Percentiles rank a stretch among this genome's conserved stretches.
These are phyloP conservation scores for Paracamarosporium sp. DNA, from an alignment of 2,329 filamentous ascomycete genomes.

Conservation along the genomic window DNA sequence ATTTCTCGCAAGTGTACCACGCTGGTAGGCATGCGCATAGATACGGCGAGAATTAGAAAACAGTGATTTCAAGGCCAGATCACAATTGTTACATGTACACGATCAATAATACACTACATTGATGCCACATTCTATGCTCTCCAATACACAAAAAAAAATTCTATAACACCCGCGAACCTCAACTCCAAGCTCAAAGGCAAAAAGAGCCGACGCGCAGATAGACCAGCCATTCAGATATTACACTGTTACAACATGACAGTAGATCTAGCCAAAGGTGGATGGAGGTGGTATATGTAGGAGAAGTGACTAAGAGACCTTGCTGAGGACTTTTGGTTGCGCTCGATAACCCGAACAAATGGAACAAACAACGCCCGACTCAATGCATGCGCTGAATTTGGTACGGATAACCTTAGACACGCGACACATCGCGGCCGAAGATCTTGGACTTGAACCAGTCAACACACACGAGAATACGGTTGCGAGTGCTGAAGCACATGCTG, in stretches of 20 bases:
- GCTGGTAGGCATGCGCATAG: no score
- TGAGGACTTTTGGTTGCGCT: conserved; percentile 3
- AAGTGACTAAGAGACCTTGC: not conserved
- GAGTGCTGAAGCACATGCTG: conserved; percentile 99
- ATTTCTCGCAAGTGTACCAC: no score
- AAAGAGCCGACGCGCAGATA: not conserved
- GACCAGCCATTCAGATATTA: conserved; percentile 5
- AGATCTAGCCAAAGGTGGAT: conserved; percentile 1
- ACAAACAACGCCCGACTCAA: conserved; percentile 9
- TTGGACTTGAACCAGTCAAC: conserved; percentile 98
- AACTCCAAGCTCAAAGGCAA: conserved; percentile 6
- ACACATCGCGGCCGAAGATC: conserved; percentile 94
- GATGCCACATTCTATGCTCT: conserved; percentile 4
- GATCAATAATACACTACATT: not conserved
- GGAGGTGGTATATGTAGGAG: conserved; percentile 6
- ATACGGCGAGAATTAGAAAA: no score
- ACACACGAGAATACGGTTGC: conserved; percentile 90
- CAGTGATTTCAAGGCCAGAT: not conserved
- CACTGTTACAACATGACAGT: conserved; percentile 6
- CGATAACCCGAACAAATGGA: conserved; percentile 6
- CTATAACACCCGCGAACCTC: not conserved
- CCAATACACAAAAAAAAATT: not conserved
- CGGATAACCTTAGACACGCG: conserved; percentile 62
- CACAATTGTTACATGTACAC: not conserved
- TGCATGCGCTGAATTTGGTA: not conserved